Base-by-base conservation (phyloP, 2,329 filamentous ascomycete genomes). In the Sodiomyces alkalinus region DNA sequence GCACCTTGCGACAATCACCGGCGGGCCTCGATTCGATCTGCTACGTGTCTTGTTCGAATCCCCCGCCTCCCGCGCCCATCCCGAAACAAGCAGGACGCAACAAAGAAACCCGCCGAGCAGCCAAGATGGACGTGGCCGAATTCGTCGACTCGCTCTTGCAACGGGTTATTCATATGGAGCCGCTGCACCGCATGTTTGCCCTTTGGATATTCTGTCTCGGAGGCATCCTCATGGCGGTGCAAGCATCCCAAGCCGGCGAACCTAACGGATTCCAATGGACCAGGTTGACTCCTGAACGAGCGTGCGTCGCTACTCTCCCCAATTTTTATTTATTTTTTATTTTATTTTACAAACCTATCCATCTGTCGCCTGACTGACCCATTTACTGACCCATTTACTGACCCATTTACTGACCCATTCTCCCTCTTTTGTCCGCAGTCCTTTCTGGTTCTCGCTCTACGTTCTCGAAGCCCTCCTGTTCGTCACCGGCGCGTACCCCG, bases 381-480 rank as follows among this genome's bases (percentile, higher is more conserved):
- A 11, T 21, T 22, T 9, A 19, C 17, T 19, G n/a, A 11, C 19
- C 5, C 14, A 7, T 14, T 17, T n/a, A 19, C 17, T 19, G n/a
- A 11, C 19, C 5, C 14, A 7, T 14, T 17, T n/a, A 19, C 17
- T 19, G n/a, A 11, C 19, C 5, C 14, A 7, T n/a, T n/a, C n/a
- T n/a, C n/a, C n/a, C n/a, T n/a, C n/a, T n/a, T n/a, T n/a, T n/a
- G n/a, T n/a, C n/a, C 21, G 20, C 26, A 43, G 40, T 31, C 33
- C 30, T 16, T 36, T 33, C 34, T 45, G 37, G 40, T 39, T 36
- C 31, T 33, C 35, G 8, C 30, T 41, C 22, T 41, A 41, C 35
- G 33, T 39, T 28, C 26, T 37, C 31, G 34, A 42, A 26, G 20
- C 31, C 18, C 32, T 41, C 26, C 35, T 39, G 24, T 32, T 38